Conservation (phyloP, 495 filamentous ascomycete species). For the Penicillium antarcticum region DNA sequence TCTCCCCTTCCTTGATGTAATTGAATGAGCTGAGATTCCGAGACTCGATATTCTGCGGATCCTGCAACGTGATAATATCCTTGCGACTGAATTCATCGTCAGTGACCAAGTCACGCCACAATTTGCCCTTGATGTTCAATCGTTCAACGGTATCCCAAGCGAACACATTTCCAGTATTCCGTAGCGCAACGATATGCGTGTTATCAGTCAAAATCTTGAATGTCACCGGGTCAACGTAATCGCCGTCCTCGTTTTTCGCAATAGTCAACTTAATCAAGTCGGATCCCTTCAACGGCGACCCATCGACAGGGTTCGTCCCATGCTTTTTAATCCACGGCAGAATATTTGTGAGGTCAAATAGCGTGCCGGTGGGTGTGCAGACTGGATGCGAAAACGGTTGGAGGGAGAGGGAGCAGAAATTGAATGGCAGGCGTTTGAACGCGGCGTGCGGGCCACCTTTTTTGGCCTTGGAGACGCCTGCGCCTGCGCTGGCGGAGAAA, state of each 20-base stretch:
- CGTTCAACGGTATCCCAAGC: constrained; percentile 92
- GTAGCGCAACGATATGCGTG: constrained; percentile 89
- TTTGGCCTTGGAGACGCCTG: constrained; percentile 52
- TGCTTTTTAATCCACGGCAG: constrained; percentile 91
- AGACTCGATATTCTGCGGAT: constrained; percentile 85
- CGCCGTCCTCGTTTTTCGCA: constrained; percentile 87
- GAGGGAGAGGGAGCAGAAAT: constrained; percentile 93
- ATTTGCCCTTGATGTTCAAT: constrained; percentile 95
- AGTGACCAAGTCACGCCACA: constrained; percentile 89
- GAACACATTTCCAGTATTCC: constrained; percentile 91
- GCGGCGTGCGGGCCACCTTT: constrained; percentile 54
- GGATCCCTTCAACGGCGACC: constrained; percentile 67
- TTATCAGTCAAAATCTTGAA: constrained; percentile 98
- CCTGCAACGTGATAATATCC: constrained; percentile 95
- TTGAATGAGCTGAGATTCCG: constrained; percentile 88
- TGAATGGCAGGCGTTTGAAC: constrained; percentile 93
- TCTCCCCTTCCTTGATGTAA: constrained; percentile 79
- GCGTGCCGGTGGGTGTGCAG: constrained; percentile 72
- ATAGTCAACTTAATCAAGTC: constrained; percentile 92
- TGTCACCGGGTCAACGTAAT: constrained; percentile 93
- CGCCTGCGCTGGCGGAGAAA: constrained; percentile 71
- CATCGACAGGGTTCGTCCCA: constrained; percentile 84
- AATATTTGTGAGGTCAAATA: constrained; percentile 86
- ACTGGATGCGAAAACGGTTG: constrained; percentile 88
- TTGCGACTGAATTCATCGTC: constrained; percentile 84